Evolutionary conservation across 164 flowering plant species (phyloP), one percentile per base, ranked within the genome.

Genomic region (Buxus sempervirens): DNA sequence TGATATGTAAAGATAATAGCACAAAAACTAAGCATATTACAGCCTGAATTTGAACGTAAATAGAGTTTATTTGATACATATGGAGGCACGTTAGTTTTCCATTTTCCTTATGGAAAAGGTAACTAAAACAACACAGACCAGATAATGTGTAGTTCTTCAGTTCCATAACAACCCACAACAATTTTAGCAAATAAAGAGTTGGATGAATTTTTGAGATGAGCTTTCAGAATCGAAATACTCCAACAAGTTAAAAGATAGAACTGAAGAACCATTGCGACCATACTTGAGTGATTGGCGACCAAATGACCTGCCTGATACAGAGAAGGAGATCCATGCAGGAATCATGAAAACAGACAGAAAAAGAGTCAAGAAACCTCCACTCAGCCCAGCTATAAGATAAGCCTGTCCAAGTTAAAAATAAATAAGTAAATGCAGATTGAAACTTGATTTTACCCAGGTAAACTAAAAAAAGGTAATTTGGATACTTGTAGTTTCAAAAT

Each of bases 331-430:
- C 96, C 97, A 89, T 48, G 91, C 85, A 51, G 76, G 78, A 75
- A 95, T 69, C 97, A 95, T 89, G 60, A 74, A 86, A 74, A 72
- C 82, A 56, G 90, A 73, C 48, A 77, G 9, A 45, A 70, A 54
- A 69, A 92, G 87, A 19, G 91, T 80, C 82, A 89, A 78, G 82
- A 90, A 95, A 57, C 99, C 99, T 71, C 99, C 97, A 81, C 85
- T 77, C 69, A 95, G 76, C 57, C 97, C 97, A 73, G 91, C 85
- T 8, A 81, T 59, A 72, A 79, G 81, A 80, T 90, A 92, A 62
- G 72, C 97, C 99, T 92, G 89, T 68, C 60, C 78, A 64, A 36
- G 42, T 49, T 59, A 59, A 26, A 36, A 58, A 66, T 48, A 36
- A 69, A 32, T 24, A 32, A 32, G 7, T 62, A 16, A 19, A 62